Percentiles rank a stretch among this genome's conserved stretches.
These are phyloP conservation scores for Puccinia coronata DNA, from an alignment of 1,284 basidiomycete species.

Conservation along the genomic window DNA sequence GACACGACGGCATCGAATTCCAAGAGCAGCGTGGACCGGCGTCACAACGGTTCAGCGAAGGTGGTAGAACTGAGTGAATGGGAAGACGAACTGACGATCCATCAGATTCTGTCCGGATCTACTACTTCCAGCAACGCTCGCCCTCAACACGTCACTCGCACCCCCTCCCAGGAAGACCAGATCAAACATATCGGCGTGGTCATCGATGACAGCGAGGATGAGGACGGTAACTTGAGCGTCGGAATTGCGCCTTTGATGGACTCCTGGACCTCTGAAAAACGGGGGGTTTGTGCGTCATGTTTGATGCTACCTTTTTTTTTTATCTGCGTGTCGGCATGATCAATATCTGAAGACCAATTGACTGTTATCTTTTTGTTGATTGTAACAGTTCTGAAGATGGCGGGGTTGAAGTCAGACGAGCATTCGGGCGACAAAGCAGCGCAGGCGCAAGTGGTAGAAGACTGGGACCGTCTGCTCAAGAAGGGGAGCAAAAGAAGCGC, in stretches of 20 bases:
- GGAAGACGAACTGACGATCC: constrained; percentile 17
- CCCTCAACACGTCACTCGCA: neutral
- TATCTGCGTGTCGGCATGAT: too few species aligned
- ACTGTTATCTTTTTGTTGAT: neutral
- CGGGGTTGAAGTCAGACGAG: constrained; percentile 5
- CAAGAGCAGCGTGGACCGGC: neutral
- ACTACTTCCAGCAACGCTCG: too few species aligned
- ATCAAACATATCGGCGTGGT: constrained; percentile 15
- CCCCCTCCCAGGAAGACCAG: constrained; percentile 6
- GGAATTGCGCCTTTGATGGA: constrained; percentile 17
- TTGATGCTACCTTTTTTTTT: neutral
- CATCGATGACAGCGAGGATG: constrained; percentile 11
- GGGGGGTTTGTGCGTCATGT: neutral
- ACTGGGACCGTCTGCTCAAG: constrained; percentile 3
- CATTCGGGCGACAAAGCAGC: neutral
- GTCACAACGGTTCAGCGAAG: neutral
- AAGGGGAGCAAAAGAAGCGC: neutral
- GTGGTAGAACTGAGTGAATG: neutral
- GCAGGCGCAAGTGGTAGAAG: neutral
- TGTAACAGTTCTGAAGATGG: constrained; percentile 10
- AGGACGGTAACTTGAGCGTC: neutral
- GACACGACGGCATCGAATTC: neutral
- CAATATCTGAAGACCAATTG: neutral
- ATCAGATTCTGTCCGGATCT: neutral
- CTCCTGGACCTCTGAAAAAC: constrained; percentile 20